Percentiles rank a stretch among this genome's conserved stretches.
Evolutionary conservation across 1,284 basidiomycete species (phyloP).

Genomic region (Fomitiporia mediterranea): DNA sequence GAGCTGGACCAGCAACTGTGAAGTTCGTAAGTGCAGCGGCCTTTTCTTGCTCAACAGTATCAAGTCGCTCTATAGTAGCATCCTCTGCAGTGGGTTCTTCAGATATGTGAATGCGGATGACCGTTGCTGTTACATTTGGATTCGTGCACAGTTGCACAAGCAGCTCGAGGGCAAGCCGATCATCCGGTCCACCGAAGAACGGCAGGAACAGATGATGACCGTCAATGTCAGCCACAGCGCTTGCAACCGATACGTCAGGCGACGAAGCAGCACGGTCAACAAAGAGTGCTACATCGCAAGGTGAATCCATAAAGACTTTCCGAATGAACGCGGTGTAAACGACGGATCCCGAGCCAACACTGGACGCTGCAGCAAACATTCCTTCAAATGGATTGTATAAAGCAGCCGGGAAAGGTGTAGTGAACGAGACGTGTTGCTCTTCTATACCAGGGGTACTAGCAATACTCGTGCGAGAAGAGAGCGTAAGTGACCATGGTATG

Average conservation of each 20-base stretch:
- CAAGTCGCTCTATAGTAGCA: conserved; percentile 30
- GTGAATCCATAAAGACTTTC: conserved; percentile 64
- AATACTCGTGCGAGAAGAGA: too few species aligned
- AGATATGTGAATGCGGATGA: conserved; percentile 52
- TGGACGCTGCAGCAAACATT: conserved; percentile 14
- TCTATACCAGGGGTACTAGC: neutral
- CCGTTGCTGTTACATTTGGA: conserved; percentile 59
- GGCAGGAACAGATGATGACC: conserved; percentile 74
- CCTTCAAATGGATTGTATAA: conserved; percentile 32
- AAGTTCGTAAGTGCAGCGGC: conserved; percentile 19
- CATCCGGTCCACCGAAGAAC: conserved; percentile 92
- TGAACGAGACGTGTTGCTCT: conserved; percentile 2
- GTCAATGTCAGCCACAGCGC: neutral
- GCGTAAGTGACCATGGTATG: conserved; percentile 61
- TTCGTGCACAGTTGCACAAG: conserved; percentile 76
- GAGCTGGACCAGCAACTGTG: conserved; percentile 17
- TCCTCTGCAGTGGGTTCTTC: conserved; percentile 26
- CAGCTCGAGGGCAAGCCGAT: conserved; percentile 77
- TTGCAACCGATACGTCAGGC: conserved; percentile 14
- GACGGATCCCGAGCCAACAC: conserved; percentile 36
- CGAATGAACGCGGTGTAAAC: conserved; percentile 79
- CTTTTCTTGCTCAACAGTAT: conserved; percentile 32
- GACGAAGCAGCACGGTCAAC: conserved; percentile 54
- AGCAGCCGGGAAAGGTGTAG: neutral
- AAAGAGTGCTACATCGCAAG: conserved; percentile 75